phyloP scores from a whole-genome alignment of 2,329 filamentous ascomycete species.

The Paraphoma sp. region DNA sequence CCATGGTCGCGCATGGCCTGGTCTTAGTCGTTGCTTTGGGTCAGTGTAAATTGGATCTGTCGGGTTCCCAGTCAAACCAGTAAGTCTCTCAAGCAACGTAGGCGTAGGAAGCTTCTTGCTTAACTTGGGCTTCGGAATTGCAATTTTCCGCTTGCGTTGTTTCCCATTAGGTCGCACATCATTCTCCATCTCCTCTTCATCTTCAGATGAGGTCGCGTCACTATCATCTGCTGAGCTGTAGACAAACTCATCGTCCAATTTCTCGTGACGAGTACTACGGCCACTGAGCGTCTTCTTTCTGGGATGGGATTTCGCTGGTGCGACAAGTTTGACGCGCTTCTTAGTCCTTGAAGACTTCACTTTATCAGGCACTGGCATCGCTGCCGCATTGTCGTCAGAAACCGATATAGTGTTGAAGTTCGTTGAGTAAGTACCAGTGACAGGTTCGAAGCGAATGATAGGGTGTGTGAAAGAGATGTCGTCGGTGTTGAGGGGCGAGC shows the following conservation, averaged over 20 bases:
- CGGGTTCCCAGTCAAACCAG: slow-evolving; percentile 42
- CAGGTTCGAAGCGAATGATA: slow-evolving; percentile 42
- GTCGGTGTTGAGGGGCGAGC: background rate
- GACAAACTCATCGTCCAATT: background rate
- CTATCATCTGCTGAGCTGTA: slow-evolving; percentile 13
- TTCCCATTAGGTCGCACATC: background rate
- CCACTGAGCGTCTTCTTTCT: slow-evolving; percentile 20
- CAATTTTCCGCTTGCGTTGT: slow-evolving; percentile 3
- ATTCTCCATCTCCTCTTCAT: slow-evolving; percentile 7
- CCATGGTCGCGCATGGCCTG: slow-evolving; percentile 10
- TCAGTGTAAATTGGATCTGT: slow-evolving; percentile 35
- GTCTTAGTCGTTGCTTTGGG: slow-evolving; percentile 15
- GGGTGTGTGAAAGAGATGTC: slow-evolving; percentile 24
- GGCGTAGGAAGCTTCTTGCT: slow-evolving; percentile 18
- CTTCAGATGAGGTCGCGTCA: slow-evolving; percentile 15
- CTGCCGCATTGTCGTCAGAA: too few species aligned
- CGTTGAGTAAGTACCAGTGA: slow-evolving; percentile 56
- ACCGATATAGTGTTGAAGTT: slow-evolving; percentile 24
- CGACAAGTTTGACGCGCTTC: slow-evolving; percentile 29
- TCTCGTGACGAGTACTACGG: background rate
- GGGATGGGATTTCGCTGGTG: slow-evolving; percentile 9
- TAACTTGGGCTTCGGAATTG: slow-evolving; percentile 9
- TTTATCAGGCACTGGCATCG: too few species aligned
- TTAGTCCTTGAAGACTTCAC: background rate
- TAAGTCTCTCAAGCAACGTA: slow-evolving; percentile 42